Evolutionary conservation across 2,329 filamentous ascomycete genomes (phyloP), one percentile per base, ranked within the genome.

Genomic region (Hypoxylon sp.): DNA sequence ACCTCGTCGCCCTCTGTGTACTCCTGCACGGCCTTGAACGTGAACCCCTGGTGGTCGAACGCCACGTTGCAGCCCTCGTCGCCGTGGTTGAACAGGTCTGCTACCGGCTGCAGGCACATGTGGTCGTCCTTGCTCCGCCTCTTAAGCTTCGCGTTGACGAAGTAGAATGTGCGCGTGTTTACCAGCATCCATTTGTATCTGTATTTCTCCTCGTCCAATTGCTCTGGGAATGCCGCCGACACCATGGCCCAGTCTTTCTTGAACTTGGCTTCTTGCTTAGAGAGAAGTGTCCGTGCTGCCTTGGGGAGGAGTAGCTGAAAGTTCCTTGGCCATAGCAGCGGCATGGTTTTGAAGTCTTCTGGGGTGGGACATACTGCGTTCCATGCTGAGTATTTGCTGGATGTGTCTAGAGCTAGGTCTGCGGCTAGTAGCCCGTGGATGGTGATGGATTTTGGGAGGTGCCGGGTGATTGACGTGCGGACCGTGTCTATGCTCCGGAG

Each of bases 361-460:
- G 77, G 76, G 0, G 82, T 84, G 0, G 93, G 92, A 79, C 92
- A 89, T 13, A 91, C 85, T 56, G 84, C 84, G 71, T 84, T 82
- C 91, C 91, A 94, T 17, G 80, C 75, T 0, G 78, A 76, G 67
- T 85, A 84, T 22, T 81, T 80, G 17, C 78, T 70, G 6, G 80
- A 74, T 1, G 76, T 75, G 59, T 88, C 82, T 28, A 89, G 80
- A 4, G 86, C 84, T 7, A 94, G 79, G 61, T 88, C 86, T 1
- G 88, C 84, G n/a, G 92, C 90, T 6, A 95, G 81, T 39, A 92
- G 84, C 26, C 88, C 89, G 70, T 96, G 92, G 20, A 91, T 84
- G 0, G 87, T 85, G 44, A 85, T 83, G 59, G 82, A 81, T 17
- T 81, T 79, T 0, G 84, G 81, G 10, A 90, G 82, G 26, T 78